Base-by-base conservation (phyloP, 2,329 filamentous ascomycete species). In the Aaosphaeria pasadenensis region DNA sequence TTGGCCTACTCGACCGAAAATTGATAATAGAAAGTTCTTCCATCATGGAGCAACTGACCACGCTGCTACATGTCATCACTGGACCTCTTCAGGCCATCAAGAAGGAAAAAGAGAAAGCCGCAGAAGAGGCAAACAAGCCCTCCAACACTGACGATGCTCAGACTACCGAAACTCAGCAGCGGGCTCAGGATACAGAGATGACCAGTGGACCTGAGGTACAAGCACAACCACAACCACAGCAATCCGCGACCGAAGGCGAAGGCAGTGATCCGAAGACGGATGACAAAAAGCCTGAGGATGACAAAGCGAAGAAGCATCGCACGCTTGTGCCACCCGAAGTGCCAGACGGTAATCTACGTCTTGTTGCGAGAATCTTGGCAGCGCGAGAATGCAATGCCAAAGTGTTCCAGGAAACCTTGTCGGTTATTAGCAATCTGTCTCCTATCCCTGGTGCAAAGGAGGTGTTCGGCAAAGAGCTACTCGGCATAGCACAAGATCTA, bases 381-480 rank as follows among this genome's bases (percentile, higher is more conserved):
- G 92, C 92, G 53, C 87, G 91, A 43, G 94, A 99, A 71, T 99
- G 94, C 73, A 96, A 90, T 64, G 91, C 89, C 54, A 96, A 96
- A 77, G 97, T 94, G 0, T 99, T 99, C 79, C 89, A 94, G 66
- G 95, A 97, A 70, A 97, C 94, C 1, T 82, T 99, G 46, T 94
- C 92, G 11, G 95, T 95, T n/a, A 96, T 99, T 77, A 97, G 96
- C 75, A 96, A 97, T 63, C 80, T 99, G 39, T 97, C 91, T 5
- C 86, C 89, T 36, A 94, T 99, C 51, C 91, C 92, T 11, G 90
- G 88, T 9, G 91, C 92, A 13, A 94, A 95, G 71, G 83, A 88
- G 45, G 80, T 90, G 7, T 97, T 99, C 67, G 94, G 94, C n/a
- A 86, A 88, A 57, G 92, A 99, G 71, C 80, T 99, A 44, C 89